Evolutionary conservation across 805 yeast species (phyloP), one percentile per base, ranked within the genome.

Genomic region (Ogataea nitratoaversa): DNA sequence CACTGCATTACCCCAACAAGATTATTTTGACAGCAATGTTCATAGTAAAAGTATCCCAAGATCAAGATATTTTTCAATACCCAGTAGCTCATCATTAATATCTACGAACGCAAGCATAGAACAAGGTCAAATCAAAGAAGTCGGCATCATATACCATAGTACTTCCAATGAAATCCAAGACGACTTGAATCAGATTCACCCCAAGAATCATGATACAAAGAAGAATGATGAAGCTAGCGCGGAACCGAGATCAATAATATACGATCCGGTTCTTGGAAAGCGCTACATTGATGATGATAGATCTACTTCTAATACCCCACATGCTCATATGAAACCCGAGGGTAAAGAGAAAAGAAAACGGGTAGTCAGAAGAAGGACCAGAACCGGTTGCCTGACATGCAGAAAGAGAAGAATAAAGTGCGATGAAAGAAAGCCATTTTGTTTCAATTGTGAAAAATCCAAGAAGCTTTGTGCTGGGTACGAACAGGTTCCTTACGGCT

Each of bases 351-450:
- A 42, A 18, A 42, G 56, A 34, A 57, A 52, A 28, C 57, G 76
- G 35, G 67, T 71, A 45, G 69, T 76, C 44, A 73, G 79, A 52
- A 65, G 82, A 34, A 66, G 90, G 37, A 83, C 89, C 2, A 67
- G 84, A 52, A 82, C 89, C 0, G 91, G 91, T 2, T 83, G 90
- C 57, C 60, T 81, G 41, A 83, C 90, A 1, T 83, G 90, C 56
- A 69, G 89, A 25, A 74, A 78, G 54, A 63, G 89, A 46, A 66
- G 89, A 33, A 79, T 82, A 53, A 82, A 82, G 62, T 83, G 90
- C 60, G 90, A 83, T 59, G 90, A 83, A 63, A 60, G 80, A 36
- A 82, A 78, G 51, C 88, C 89, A 1, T 67, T 71, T 41, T 83
- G 90, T 56, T 68, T 66, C 50, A 82, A 83, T 53, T 83, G 90